A percentile compares a stretch with the other conserved stretches of the same genome.
Evolutionary conservation across 306 rosid species (phyloP).

Genomic region (Astragalus membranaceus): DNA sequence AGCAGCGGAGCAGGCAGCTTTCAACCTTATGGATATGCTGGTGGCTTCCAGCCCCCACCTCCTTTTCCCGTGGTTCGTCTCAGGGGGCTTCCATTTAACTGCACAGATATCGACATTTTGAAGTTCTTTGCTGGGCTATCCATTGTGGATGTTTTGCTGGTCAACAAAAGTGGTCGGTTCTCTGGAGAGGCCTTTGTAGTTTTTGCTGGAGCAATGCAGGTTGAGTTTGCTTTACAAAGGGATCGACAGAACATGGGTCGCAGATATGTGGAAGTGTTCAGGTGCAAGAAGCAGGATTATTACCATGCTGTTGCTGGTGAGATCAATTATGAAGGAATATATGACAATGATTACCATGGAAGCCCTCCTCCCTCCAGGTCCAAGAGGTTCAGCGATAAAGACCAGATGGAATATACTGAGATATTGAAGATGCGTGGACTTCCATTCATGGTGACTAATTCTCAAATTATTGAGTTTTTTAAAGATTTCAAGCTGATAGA

Average conservation of each 20-base stretch:
- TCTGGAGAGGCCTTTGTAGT: constrained; percentile 96
- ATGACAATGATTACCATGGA: constrained; percentile 78
- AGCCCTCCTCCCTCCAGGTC: constrained; percentile 89
- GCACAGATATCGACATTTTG: constrained; percentile 86
- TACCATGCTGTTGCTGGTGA: constrained; percentile 88
- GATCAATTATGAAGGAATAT: constrained; percentile 77
- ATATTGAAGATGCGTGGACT: constrained; percentile 98
- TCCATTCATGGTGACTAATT: constrained; percentile 58
- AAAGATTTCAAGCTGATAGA: constrained; percentile 66
- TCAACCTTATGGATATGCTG: constrained; percentile 35
- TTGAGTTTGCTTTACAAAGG: constrained; percentile 82
- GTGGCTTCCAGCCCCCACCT: constrained; percentile 42
- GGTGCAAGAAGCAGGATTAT: constrained; percentile 95
- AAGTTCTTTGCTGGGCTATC: constrained; percentile 95
- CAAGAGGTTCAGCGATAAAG: constrained; percentile 86
- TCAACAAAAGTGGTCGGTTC: constrained; percentile 92
- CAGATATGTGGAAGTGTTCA: constrained; percentile 89
- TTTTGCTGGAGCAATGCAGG: constrained; percentile 92
- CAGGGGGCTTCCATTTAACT: constrained; percentile 97
- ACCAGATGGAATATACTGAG: constrained; percentile 90
- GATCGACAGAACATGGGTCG: constrained; percentile 98
- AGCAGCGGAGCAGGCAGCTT: constrained; percentile 65
- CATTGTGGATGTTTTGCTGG: constrained; percentile 90
- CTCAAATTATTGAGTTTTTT: constrained; percentile 74
- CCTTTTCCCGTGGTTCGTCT: constrained; percentile 94